Evolutionary conservation across 495 filamentous ascomycete genomes (phyloP), one percentile per base, ranked within the genome.

Genomic region (Penicillium canariense): DNA sequence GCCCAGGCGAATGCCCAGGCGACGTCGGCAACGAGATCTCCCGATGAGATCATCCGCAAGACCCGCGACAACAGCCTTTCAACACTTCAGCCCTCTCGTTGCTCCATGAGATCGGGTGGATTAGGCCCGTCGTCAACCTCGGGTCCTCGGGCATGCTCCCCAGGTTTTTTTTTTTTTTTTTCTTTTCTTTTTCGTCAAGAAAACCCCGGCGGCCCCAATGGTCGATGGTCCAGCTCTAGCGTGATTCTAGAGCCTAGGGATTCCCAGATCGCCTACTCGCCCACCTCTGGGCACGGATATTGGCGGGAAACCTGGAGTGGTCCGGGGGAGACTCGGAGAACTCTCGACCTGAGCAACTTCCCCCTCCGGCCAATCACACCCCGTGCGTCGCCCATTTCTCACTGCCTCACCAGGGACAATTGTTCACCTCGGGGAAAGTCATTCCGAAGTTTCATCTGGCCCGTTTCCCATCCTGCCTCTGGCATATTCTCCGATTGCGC

Each of bases 251-350:
- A 14, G n/a, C 27, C 48, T 5, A 14, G 3, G 23, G n/a, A 34
- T 23, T 30, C 22, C 10, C 40, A 32, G 30, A 46, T 38, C 26
- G 31, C 22, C 53, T 48, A 20, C 53, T 50, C 17, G 31, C 27
- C 31, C 20, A 40, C 31, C 11, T 10, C 20, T 25, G 20, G 11
- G 38, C 38, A 42, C 63, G 63, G 63, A 55, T 66, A 66, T 58
- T 47, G 48, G 35, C 63, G 63, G 63, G 54, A 53, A 62, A 60
- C 54, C 46, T 27, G 39, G 46, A 50, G 48, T 18, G 54, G 42
- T 50, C 54, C 62, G 62, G 62, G 56, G 54, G 46, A 66, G 54
- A 60, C 51, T 66, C 62, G 62, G 62, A 60, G 60, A 66, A 66
- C 62, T 60, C 54, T 66, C 62, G 56, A 55, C 30, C 32, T 44